Conservation (phyloP, 2,329 filamentous ascomycete genomes). For the Simplicillium aogashimaense region DNA sequence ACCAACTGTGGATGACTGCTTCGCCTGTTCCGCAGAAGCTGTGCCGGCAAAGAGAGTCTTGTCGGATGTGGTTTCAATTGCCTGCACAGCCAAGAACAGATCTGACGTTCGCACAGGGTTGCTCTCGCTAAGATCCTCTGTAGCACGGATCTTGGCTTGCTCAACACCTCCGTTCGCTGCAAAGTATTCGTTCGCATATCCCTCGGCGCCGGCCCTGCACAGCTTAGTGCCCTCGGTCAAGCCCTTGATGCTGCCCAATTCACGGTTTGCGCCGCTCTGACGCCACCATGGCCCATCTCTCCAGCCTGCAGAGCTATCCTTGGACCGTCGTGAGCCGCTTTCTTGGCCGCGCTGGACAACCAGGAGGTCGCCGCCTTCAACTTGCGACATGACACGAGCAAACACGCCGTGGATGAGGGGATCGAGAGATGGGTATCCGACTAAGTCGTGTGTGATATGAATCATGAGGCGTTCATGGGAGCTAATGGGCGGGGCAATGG, state of each 20-base stretch:
- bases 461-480: constrained; percentile 95
- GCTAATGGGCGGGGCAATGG: constrained; percentile 89
- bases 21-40: constrained; percentile 41
- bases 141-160: constrained; percentile 68
- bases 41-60: constrained; percentile 58
- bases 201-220: constrained; percentile 78
- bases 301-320: constrained; percentile 60
- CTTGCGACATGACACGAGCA: constrained; percentile 94
- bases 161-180: constrained; percentile 67
- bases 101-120: constrained; percentile 91
- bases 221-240: constrained; percentile 84
- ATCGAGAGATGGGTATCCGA: constrained; percentile 89
- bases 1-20: constrained; percentile 40
- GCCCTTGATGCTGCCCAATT: constrained; percentile 71
- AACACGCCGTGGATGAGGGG: constrained; percentile 88
- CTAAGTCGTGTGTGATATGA: constrained; percentile 92
- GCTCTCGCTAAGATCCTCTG: constrained; percentile 66
- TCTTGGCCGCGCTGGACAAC: constrained; percentile 92
- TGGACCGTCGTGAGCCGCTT: constrained; percentile 56
- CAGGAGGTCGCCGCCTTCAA: constrained; percentile 89
- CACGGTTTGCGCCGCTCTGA: constrained; percentile 56
- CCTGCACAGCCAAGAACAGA: constrained; percentile 92
- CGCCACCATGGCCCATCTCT: constrained; percentile 97
- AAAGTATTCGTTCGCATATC: constrained; percentile 80
- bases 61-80: constrained; percentile 58